Conservation (phyloP, 305 asterid genomes). For the Caryopteris hybrid region DNA sequence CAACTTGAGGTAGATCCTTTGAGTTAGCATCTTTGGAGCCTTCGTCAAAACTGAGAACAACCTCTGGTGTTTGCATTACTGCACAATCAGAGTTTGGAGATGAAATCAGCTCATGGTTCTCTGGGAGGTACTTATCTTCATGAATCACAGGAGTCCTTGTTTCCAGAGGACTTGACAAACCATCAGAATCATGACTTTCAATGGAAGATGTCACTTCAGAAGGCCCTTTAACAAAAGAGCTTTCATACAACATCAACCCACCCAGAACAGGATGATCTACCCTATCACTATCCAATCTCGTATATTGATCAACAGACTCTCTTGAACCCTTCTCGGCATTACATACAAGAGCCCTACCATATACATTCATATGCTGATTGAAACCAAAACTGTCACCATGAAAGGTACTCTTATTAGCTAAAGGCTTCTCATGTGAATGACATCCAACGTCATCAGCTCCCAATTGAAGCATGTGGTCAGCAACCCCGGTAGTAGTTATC, state of each 20-base stretch:
- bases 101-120: slow-evolving; percentile 19
- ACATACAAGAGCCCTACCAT: slow-evolving; percentile 15
- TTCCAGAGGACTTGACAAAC: slow-evolving; percentile 26
- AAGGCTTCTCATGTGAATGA: slow-evolving; percentile 20
- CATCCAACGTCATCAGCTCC: slow-evolving; percentile 16
- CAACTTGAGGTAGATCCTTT: slow-evolving; percentile 25
- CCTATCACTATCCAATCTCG: slow-evolving; percentile 12
- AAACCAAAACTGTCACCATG: slow-evolving; percentile 19
- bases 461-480: slow-evolving; percentile 10
- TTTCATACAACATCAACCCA: slow-evolving; percentile 11
- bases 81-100: slow-evolving; percentile 29
- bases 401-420: slow-evolving; percentile 12
- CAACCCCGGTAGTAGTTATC: slow-evolving; percentile 1
- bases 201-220: slow-evolving; percentile 21
- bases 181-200: slow-evolving; percentile 23
- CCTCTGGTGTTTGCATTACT: slow-evolving; percentile 27
- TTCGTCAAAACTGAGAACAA: slow-evolving; percentile 15
- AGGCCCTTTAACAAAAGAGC: slow-evolving; percentile 23
- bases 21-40: slow-evolving; percentile 32
- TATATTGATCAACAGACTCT: slow-evolving; percentile 20
- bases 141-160: slow-evolving; percentile 21
- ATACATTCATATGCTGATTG: slow-evolving; percentile 14
- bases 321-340: slow-evolving; percentile 18
- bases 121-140: slow-evolving; percentile 12
- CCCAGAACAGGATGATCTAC: slow-evolving; percentile 27